phyloP scores from a whole-genome alignment of 2,329 filamentous ascomycete genomes.

The Talaromyces amestolkiae region DNA sequence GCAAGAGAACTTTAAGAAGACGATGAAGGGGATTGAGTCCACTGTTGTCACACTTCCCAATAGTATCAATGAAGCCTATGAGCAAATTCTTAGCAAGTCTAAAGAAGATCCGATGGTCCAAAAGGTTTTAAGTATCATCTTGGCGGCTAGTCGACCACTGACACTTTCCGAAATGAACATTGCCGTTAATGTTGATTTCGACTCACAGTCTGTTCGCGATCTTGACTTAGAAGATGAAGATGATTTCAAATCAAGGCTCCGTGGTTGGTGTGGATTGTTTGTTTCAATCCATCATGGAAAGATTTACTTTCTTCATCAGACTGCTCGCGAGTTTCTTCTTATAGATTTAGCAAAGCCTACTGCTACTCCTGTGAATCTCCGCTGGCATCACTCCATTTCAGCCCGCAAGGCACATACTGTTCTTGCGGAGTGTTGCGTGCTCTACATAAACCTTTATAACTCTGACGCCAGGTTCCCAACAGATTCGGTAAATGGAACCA shows the following conservation, averaged over 20 bases:
- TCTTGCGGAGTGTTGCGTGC: neutral
- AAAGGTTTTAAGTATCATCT: slow-evolving; percentile 21
- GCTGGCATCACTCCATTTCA: slow-evolving; percentile 6
- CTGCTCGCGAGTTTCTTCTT: slow-evolving; percentile 25
- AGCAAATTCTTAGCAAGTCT: slow-evolving; percentile 23
- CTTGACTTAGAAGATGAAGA: slow-evolving; percentile 5
- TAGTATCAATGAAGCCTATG: slow-evolving; percentile 33
- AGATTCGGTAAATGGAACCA: too few species aligned
- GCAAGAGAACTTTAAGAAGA: neutral
- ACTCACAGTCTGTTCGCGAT: slow-evolving; percentile 8
- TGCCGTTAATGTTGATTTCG: slow-evolving; percentile 19
- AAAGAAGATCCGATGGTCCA: slow-evolving; percentile 13
- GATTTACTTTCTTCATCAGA: slow-evolving; percentile 27
- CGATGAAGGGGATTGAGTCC: neutral
- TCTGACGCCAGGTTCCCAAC: too few species aligned
- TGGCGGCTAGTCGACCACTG: slow-evolving; percentile 18
- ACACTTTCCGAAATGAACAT: slow-evolving; percentile 19
- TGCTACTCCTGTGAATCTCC: neutral
- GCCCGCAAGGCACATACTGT: neutral
- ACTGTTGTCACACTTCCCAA: slow-evolving; percentile 24
- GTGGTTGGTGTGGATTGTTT: slow-evolving; percentile 22
- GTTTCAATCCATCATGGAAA: slow-evolving; percentile 22
- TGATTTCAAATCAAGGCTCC: neutral
- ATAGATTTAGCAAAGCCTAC: neutral
- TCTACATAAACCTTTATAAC: neutral